phyloP scores from a whole-genome alignment of 345 rosid genomes.

The Eucalyptus regnans region DNA sequence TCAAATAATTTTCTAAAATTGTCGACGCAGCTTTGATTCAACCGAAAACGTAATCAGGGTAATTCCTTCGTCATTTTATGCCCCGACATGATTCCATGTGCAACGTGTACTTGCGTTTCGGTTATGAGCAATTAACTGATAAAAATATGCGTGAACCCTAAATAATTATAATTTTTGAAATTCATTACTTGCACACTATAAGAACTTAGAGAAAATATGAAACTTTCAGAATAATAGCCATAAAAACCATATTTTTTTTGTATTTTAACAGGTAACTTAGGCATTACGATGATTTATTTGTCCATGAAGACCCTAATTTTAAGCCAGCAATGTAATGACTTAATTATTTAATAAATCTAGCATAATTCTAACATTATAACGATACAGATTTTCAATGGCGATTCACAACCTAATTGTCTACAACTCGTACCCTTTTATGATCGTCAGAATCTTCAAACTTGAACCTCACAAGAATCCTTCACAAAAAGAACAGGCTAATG shows the following conservation, averaged over 20 bases:
- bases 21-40: not conserved
- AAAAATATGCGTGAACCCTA: not conserved
- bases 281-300: accelerated
- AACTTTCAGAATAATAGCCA: not conserved
- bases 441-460: accelerated
- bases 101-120: not conserved
- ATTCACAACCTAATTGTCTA: accelerated
- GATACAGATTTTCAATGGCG: accelerated
- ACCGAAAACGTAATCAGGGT: not conserved
- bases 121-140: not conserved
- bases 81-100: not conserved
- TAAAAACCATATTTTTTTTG: too few species aligned
- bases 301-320: not conserved
- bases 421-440: accelerated
- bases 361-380: not conserved
- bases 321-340: not conserved
- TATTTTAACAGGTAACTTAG: not conserved
- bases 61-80: not conserved
- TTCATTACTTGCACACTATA: not conserved
- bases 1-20: not conserved
- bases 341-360: not conserved
- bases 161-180: not conserved
- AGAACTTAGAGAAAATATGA: not conserved
- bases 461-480: not conserved
- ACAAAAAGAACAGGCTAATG: not conserved